Evolutionary conservation across 2,329 filamentous ascomycete species (phyloP).

Genomic region (Cordyceps cateniannulata): DNA sequence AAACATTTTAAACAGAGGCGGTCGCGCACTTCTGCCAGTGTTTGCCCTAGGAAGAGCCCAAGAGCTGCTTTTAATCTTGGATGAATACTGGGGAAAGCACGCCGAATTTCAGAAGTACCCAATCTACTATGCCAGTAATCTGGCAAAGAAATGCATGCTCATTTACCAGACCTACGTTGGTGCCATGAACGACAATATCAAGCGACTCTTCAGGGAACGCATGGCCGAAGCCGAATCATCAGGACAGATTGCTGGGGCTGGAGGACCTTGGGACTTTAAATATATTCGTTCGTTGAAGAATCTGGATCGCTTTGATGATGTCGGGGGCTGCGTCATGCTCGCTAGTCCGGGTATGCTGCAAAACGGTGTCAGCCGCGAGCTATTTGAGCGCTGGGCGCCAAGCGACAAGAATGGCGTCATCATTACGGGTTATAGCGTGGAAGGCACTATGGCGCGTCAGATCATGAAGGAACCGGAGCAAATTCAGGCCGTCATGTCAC

Average conservation of each 20-base stretch:
- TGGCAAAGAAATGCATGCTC: conserved; percentile 95
- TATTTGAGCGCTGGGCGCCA: conserved; percentile 92
- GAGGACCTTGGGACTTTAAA: conserved; percentile 93
- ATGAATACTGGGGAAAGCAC: conserved; percentile 95
- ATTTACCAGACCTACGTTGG: conserved; percentile 98
- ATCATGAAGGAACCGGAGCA: conserved; percentile 92
- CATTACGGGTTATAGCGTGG: conserved; percentile 96
- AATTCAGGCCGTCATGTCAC: conserved; percentile 88
- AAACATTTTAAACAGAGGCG: conserved; percentile 81
- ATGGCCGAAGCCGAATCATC: conserved; percentile 85
- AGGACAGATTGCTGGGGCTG: conserved; percentile 64
- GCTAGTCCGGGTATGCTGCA: conserved; percentile 98
- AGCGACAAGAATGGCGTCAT: conserved; percentile 97
- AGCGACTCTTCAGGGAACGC: conserved; percentile 83
- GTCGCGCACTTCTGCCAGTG: conserved; percentile 87
- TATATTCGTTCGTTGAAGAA: conserved; percentile 89
- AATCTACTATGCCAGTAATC: conserved; percentile 95
- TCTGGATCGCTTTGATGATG: conserved; percentile 91
- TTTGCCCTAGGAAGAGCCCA: conserved; percentile 92
- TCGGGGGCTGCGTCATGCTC: conserved; percentile 94
- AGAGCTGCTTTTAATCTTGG: conserved; percentile 86
- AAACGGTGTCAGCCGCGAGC: conserved; percentile 85
- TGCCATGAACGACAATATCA: conserved; percentile 99
- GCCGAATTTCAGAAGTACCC: conserved; percentile 81
- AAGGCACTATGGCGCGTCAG: conserved; percentile 96